Evolutionary conservation across 345 rosid species (phyloP).

Genomic region (Euphorbia tirucalli): DNA sequence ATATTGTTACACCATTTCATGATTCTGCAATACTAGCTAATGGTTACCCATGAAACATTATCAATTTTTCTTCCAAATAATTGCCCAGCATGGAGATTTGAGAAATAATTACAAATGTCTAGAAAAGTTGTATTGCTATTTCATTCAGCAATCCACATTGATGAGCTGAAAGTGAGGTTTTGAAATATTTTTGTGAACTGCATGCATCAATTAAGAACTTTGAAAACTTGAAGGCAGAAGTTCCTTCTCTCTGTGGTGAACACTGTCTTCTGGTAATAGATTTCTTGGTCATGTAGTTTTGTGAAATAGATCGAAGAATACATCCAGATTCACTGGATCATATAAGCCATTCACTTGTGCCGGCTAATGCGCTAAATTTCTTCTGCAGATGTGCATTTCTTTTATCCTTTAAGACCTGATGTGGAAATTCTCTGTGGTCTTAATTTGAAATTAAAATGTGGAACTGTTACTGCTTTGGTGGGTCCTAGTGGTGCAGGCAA

Average conservation of each 20-base stretch:
- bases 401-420: slow-evolving; percentile 85
- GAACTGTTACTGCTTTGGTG: slow-evolving; percentile 90
- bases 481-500: slow-evolving; percentile 98
- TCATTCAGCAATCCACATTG: neutral
- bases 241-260: neutral
- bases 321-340: neutral
- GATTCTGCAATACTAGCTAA: neutral
- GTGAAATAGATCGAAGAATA: neutral
- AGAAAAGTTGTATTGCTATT: neutral
- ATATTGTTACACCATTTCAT: neutral
- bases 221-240: neutral
- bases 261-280: neutral
- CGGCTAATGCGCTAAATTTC: slow-evolving; percentile 16
- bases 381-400: slow-evolving; percentile 74
- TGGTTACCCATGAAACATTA: neutral
- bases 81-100: neutral
- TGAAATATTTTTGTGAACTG: neutral
- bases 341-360: neutral
- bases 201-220: neutral
- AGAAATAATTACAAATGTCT: neutral
- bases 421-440: slow-evolving; percentile 71
- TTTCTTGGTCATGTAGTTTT: neutral
- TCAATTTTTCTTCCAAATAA: slow-evolving; percentile 2
- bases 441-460: slow-evolving; percentile 62
- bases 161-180: neutral